Percentiles rank a stretch among this genome's conserved stretches.
Evolutionary conservation across 345 rosid species (phyloP).

Genomic region (Dovyalis caffra): DNA sequence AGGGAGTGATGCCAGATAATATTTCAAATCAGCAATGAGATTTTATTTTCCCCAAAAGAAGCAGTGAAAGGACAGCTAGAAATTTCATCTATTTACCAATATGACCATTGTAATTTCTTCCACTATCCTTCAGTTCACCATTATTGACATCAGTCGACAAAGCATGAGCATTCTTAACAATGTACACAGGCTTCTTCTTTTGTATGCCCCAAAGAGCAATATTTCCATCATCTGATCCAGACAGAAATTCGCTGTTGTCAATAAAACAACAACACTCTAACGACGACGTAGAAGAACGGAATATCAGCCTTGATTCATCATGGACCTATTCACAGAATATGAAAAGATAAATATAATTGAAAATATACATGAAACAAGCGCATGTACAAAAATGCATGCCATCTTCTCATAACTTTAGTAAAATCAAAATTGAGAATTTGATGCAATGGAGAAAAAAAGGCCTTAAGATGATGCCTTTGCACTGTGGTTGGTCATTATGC

Average conservation of each 20-base stretch:
- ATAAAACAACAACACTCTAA: conserved; percentile 92
- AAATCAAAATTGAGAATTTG: background rate
- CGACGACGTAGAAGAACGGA: conserved; percentile 76
- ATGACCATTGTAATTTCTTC: conserved; percentile 34
- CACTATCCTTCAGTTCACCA: conserved; percentile 25
- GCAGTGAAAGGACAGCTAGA: background rate
- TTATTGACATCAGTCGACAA: conserved; percentile 23
- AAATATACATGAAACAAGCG: conserved; percentile 3
- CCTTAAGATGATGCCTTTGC: no score
- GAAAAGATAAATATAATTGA: conserved; percentile 8
- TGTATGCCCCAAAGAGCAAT: conserved; percentile 65
- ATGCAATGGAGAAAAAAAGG: no score
- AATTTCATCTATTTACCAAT: conserved; percentile 38
- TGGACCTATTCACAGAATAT: conserved; percentile 58
- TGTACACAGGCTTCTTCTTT: conserved; percentile 74
- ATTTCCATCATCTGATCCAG: conserved; percentile 97
- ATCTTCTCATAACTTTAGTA: background rate
- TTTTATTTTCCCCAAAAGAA: background rate
- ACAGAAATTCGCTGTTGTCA: conserved; percentile 72
- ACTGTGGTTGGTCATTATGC: no score
- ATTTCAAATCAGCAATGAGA: background rate
- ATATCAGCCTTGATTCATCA: conserved; percentile 64
- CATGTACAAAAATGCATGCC: background rate
- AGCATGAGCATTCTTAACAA: conserved; percentile 77
- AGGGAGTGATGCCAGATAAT: background rate